These are phyloP conservation scores for Talaromyces sp. DNA, from an alignment of 2,329 filamentous ascomycete species.

Conservation along the genomic window DNA sequence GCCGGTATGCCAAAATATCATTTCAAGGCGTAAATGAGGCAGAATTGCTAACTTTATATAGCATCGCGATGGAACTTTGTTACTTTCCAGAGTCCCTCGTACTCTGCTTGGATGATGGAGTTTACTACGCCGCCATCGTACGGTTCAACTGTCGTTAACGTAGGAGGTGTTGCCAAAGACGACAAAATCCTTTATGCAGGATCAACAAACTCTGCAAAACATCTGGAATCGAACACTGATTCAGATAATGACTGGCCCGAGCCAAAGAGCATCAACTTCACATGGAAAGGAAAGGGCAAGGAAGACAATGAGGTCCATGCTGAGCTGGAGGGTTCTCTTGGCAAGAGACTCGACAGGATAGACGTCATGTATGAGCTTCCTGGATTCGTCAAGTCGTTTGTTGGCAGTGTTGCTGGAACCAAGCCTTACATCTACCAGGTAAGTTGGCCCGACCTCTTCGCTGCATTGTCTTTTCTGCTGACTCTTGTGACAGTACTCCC, in stretches of 20 bases:
- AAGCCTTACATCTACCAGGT: slow-evolving; percentile 98
- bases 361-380: slow-evolving; percentile 97
- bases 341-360: slow-evolving; percentile 68
- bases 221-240: slow-evolving; percentile 67
- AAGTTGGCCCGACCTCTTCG: slow-evolving; percentile 24
- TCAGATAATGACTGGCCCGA: slow-evolving; percentile 81
- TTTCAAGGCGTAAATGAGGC: neutral
- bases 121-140: slow-evolving; percentile 93
- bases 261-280: slow-evolving; percentile 67
- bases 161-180: slow-evolving; percentile 77
- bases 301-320: slow-evolving; percentile 70
- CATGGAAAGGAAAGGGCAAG: slow-evolving; percentile 72
- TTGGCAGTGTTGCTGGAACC: slow-evolving; percentile 79
- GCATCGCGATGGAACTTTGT: slow-evolving; percentile 88
- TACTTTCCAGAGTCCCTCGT: slow-evolving; percentile 80
- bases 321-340: slow-evolving; percentile 63
- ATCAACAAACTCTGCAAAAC: slow-evolving; percentile 58
- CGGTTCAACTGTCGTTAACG: slow-evolving; percentile 73
- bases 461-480: slow-evolving; percentile 14
- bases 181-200: slow-evolving; percentile 73
- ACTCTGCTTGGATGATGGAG: slow-evolving; percentile 91
- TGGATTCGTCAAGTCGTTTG: slow-evolving; percentile 90
- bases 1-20: slow-evolving; percentile 52
- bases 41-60: slow-evolving; percentile 22
- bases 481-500: slow-evolving; percentile 58